phyloP scores from a whole-genome alignment of 1,139 yeast genomes.

The Suhomyces coccinellae region DNA sequence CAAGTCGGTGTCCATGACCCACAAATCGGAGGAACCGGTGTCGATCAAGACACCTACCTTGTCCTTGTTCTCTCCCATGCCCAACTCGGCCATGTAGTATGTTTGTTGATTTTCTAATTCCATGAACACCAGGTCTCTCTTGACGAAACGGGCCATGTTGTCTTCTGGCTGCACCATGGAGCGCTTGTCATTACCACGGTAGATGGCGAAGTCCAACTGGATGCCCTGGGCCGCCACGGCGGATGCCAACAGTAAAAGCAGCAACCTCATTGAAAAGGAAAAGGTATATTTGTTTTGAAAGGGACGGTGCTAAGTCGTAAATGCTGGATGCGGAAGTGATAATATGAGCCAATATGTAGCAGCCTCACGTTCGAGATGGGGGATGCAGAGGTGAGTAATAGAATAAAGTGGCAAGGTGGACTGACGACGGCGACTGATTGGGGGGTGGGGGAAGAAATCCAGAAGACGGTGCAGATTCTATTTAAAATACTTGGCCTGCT shows the following conservation, averaged over 20 bases:
- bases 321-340: too few species aligned
- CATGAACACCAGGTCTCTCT: constrained; percentile 42
- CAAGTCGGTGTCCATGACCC: constrained; percentile 43
- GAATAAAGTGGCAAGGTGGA: too few species aligned
- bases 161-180: background rate
- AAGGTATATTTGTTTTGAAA: background rate
- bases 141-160: constrained; percentile 20
- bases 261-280: background rate
- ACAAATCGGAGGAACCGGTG: constrained; percentile 50
- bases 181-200: constrained; percentile 14
- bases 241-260: constrained; percentile 2
- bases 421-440: too few species aligned
- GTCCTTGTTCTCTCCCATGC: constrained; percentile 36
- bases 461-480: too few species aligned
- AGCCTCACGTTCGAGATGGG: too few species aligned
- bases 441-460: too few species aligned
- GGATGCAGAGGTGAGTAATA: too few species aligned
- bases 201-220: constrained; percentile 16
- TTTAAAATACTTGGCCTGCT: too few species aligned
- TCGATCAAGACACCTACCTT: constrained; percentile 39
- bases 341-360: too few species aligned
- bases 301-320: too few species aligned
- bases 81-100: constrained; percentile 49
- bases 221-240: constrained; percentile 4
- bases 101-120: constrained; percentile 44